A percentile compares a stretch with the other conserved stretches of the same genome.
Conservation (phyloP, 305 asterid species). For the Fraxinus platypoda region DNA sequence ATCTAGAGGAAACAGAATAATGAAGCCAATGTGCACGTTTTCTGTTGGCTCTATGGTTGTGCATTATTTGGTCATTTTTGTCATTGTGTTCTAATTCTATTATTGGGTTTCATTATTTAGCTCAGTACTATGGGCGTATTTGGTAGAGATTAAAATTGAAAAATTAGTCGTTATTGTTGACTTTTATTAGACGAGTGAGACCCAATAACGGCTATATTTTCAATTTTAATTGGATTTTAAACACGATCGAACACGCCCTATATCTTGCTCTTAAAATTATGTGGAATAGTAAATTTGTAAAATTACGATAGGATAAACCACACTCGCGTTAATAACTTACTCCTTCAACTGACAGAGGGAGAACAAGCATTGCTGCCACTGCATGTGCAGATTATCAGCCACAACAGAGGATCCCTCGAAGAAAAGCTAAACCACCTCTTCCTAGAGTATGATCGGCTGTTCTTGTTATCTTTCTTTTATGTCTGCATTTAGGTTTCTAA, state of each 20-base stretch:
- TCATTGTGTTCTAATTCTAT: slow-evolving; percentile 1
- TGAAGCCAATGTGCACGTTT: slow-evolving; percentile 12
- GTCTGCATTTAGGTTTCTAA: slow-evolving; percentile 1
- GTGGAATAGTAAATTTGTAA: not conserved
- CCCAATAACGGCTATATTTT: no score
- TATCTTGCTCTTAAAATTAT: not conserved
- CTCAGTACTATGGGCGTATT: no score
- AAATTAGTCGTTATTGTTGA: no score
- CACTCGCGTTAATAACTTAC: slow-evolving; percentile 14
- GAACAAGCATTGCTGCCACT: slow-evolving; percentile 84
- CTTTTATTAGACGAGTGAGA: no score
- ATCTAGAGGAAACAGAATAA: not conserved
- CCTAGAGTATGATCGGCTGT: slow-evolving; percentile 57
- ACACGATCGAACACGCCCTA: no score
- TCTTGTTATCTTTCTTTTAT: slow-evolving; percentile 19
- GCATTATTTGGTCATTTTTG: slow-evolving; percentile 6
- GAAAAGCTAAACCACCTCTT: slow-evolving; percentile 79
- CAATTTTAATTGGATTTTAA: no score
- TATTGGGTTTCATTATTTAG: slow-evolving; percentile 2
- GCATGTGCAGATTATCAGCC: slow-evolving; percentile 54
- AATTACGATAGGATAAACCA: slow-evolving; percentile 8
- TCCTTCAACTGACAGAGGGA: slow-evolving; percentile 62
- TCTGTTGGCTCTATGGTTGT: not conserved
- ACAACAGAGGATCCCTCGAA: slow-evolving; percentile 49
- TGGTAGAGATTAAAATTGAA: no score